Percentiles rank a stretch among this genome's conserved stretches.
Conservation (phyloP, 441 rosid genomes). For the Hura crepitans region DNA sequence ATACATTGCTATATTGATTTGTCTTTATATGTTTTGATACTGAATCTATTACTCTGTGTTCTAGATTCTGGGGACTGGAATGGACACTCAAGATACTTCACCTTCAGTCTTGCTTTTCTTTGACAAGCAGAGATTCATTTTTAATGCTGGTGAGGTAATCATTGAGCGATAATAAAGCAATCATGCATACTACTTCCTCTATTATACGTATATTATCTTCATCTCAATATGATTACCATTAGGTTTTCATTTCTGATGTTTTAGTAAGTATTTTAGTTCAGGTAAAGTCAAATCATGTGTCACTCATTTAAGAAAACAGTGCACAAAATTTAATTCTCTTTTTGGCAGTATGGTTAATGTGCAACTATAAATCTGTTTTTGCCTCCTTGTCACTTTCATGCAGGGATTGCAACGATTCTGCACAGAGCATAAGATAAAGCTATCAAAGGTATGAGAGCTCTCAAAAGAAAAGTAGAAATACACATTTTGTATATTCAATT, state of each 20-base stretch:
- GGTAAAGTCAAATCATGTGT: too few species aligned
- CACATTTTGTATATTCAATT: not conserved
- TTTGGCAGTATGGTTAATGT: not conserved
- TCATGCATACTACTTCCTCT: not conserved
- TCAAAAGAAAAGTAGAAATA: not conserved
- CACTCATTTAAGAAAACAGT: not conserved
- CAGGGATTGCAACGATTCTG: conserved; percentile 96
- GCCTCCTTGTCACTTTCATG: conserved; percentile 11
- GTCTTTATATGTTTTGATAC: not conserved
- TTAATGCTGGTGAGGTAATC: conserved; percentile 91
- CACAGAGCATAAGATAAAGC: conserved; percentile 82
- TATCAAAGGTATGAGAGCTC: conserved; percentile 60
- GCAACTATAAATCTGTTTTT: conserved; percentile 1
- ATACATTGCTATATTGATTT: not conserved
- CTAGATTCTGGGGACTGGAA: conserved; percentile 89
- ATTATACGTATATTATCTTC: too few species aligned
- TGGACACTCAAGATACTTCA: conserved; percentile 94
- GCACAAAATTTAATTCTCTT: not conserved
- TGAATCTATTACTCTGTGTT: conserved; percentile 7
- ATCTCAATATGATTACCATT: too few species aligned
- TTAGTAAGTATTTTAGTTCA: too few species aligned
- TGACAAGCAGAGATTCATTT: conserved; percentile 85
- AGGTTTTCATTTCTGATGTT: too few species aligned
- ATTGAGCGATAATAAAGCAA: not conserved
- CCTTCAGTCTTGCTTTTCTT: conserved; percentile 89